Percentiles rank a stretch among this genome's conserved stretches.
Conservation (phyloP, 78 protist species). For the Diacronema lutheri region DNA sequence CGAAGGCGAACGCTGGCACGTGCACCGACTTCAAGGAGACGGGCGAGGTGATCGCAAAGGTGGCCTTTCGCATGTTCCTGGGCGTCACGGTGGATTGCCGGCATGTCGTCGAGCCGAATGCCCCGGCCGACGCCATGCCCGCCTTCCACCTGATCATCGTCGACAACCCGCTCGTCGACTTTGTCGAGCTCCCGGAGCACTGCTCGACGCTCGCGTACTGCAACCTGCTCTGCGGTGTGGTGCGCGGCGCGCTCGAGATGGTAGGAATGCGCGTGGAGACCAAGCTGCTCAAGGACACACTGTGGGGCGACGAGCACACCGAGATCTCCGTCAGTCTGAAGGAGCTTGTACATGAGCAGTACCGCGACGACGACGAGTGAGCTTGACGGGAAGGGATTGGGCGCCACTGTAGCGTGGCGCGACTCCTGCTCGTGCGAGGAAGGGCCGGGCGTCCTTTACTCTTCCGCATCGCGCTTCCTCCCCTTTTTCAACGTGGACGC, state of each 20-base stretch:
- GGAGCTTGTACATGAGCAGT: neutral
- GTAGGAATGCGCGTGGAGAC: constrained; percentile 71
- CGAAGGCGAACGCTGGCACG: constrained; percentile 61
- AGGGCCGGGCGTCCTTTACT: no score
- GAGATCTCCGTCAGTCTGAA: constrained; percentile 72
- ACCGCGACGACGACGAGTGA: neutral
- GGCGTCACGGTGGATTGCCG: constrained; percentile 69
- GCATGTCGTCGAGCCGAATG: no score
- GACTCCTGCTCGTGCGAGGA: no score
- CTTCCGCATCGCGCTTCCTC: no score
- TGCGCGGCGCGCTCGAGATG: constrained; percentile 93
- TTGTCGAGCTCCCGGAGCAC: constrained; percentile 89
- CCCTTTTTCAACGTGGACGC: no score
- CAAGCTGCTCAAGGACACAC: constrained; percentile 53
- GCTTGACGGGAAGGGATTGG: no score
- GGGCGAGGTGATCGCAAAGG: constrained; percentile 89
- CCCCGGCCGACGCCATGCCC: no score
- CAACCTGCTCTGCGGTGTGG: constrained; percentile 91
- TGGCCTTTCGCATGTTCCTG: constrained; percentile 93
- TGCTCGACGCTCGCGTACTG: constrained; percentile 58
- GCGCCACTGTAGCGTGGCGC: no score
- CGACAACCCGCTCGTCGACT: constrained; percentile 80
- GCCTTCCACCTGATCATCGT: constrained; percentile 71
- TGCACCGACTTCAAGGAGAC: constrained; percentile 86
- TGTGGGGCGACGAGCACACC: constrained; percentile 75